A percentile compares a stretch with the other conserved stretches of the same genome.
Conservation (phyloP, 768 basidiomycete species). For the Termitomyces eurrhizus region DNA sequence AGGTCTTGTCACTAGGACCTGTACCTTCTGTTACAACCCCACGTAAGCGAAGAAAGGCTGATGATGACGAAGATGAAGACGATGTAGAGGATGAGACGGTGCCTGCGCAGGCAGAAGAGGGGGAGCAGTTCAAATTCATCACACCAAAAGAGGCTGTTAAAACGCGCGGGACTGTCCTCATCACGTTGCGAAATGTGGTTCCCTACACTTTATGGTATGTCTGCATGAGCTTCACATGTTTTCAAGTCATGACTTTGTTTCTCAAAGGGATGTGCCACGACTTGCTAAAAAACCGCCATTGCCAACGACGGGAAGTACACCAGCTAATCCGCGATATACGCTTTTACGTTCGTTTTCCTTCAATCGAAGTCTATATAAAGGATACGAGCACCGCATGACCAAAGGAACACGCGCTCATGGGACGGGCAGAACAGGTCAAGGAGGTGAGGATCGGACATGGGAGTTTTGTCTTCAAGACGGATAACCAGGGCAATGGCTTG, state of each 20-base stretch:
- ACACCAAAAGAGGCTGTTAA: constrained; percentile 14
- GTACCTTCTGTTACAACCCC: constrained; percentile 38
- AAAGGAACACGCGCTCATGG: constrained; percentile 76
- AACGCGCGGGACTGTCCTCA: constrained; percentile 69
- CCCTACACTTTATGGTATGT: constrained; percentile 87
- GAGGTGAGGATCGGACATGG: constrained; percentile 84
- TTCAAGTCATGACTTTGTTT: not conserved
- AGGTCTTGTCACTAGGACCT: constrained; percentile 55
- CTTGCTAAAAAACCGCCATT: constrained; percentile 73
- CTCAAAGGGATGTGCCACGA: constrained; percentile 65
- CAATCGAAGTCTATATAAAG: constrained; percentile 63
- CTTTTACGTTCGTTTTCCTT: constrained; percentile 82
- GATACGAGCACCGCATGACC: constrained; percentile 94
- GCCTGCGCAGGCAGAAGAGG: constrained; percentile 25
- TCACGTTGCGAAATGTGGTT: constrained; percentile 81
- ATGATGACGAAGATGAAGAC: constrained; percentile 45
- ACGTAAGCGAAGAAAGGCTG: constrained; percentile 42
- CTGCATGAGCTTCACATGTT: not conserved
- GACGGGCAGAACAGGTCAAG: constrained; percentile 62
- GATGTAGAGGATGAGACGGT: constrained; percentile 24
- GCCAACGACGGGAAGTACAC: constrained; percentile 38
- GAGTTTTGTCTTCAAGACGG: constrained; percentile 62
- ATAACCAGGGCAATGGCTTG: not conserved
- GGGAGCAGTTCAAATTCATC: constrained; percentile 16
- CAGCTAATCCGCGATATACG: constrained; percentile 62